A percentile compares a stretch with the other conserved stretches of the same genome.
These are phyloP conservation scores for Aspergillus novoparasiticus DNA, from an alignment of 2,329 filamentous ascomycete genomes.

Conservation along the genomic window DNA sequence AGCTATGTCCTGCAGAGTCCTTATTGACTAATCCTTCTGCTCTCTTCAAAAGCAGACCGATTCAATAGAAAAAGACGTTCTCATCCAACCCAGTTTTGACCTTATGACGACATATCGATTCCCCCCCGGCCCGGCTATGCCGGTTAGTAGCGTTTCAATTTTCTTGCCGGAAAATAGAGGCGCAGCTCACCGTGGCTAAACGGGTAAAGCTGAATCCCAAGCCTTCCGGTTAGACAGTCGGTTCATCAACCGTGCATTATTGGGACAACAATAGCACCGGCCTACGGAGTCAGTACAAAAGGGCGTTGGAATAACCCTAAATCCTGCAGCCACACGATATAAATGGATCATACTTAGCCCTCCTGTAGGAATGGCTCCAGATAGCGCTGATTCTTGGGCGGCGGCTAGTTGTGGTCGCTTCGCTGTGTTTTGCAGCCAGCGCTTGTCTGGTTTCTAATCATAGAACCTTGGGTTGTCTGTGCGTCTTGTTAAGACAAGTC, in stretches of 20 bases:
- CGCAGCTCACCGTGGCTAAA: neutral
- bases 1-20: neutral
- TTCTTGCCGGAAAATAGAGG: neutral
- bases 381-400: neutral
- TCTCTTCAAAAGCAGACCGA: neutral
- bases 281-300: neutral
- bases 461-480: conserved; percentile 14
- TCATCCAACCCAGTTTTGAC: neutral
- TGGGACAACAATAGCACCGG: neutral
- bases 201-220: neutral
- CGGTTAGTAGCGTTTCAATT: neutral
- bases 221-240: neutral
- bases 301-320: neutral
- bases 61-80: neutral
- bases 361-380: neutral
- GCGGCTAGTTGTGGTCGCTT: conserved; percentile 6
- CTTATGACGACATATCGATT: neutral
- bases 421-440: conserved; percentile 10
- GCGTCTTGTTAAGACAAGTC: neutral
- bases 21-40: neutral
- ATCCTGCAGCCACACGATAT: neutral
- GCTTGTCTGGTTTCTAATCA: conserved; percentile 16
- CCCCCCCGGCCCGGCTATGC: neutral
- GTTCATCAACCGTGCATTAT: neutral
- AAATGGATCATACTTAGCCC: neutral